phyloP scores from a whole-genome alignment of 805 yeast species.

The Candida arabinofermentans region DNA sequence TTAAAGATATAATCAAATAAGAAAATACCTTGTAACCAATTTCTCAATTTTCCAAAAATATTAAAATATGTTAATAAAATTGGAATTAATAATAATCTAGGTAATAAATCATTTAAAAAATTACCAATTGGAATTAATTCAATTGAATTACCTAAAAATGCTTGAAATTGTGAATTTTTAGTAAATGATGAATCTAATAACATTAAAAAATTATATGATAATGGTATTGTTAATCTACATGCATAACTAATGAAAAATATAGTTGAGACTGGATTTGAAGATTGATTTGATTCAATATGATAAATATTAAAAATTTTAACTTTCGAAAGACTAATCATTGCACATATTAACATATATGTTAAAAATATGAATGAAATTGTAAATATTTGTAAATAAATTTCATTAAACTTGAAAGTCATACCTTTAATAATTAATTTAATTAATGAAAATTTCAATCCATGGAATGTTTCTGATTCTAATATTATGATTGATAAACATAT shows the following conservation, averaged over 20 bases:
- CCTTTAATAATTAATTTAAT: slow-evolving; percentile 41
- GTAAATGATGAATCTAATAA: slow-evolving; percentile 40
- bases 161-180: slow-evolving; percentile 51
- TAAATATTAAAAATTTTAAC: slow-evolving; percentile 72
- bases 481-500: slow-evolving; percentile 46
- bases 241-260: slow-evolving; percentile 78
- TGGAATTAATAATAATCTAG: slow-evolving; percentile 71
- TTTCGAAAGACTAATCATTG: slow-evolving; percentile 62
- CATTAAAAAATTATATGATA: slow-evolving; percentile 74
- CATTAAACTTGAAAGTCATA: slow-evolving; percentile 20
- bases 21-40: slow-evolving; percentile 25
- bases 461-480: slow-evolving; percentile 71
- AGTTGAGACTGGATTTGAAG: slow-evolving; percentile 71
- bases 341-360: slow-evolving; percentile 64
- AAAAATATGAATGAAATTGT: slow-evolving; percentile 43
- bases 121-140: slow-evolving; percentile 72
- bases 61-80: slow-evolving; percentile 59
- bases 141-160: slow-evolving; percentile 71
- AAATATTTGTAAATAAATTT: slow-evolving; percentile 30
- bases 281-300: slow-evolving; percentile 60
- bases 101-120: slow-evolving; percentile 68
- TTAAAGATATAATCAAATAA: slow-evolving; percentile 29
- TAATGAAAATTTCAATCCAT: slow-evolving; percentile 61
- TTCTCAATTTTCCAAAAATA: slow-evolving; percentile 59
- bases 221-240: slow-evolving; percentile 77